Evolutionary conservation across 2,329 filamentous ascomycete species (phyloP).

Genomic region (Capronia epimyces): DNA sequence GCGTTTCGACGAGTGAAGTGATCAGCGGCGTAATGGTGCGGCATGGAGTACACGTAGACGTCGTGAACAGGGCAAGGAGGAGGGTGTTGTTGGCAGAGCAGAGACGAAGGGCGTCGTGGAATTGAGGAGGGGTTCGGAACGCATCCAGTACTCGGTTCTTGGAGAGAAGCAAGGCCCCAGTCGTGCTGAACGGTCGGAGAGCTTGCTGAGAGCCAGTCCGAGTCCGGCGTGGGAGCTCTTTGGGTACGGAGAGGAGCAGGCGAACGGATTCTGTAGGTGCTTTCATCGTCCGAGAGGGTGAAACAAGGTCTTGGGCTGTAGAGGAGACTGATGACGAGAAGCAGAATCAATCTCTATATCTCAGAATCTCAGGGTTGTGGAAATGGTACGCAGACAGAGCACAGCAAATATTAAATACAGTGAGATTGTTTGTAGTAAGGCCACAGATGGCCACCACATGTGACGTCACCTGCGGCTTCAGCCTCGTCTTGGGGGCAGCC

Average conservation of each 20-base stretch:
- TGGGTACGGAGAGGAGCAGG: too few relatives aligned
- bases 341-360: too few relatives aligned
- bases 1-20: slow-evolving; percentile 21
- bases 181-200: slow-evolving; percentile 6
- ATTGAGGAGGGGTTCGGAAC: slow-evolving; percentile 25
- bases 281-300: too few relatives aligned
- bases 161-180: background rate
- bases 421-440: background rate
- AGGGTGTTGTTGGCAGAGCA: slow-evolving; percentile 27
- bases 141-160: slow-evolving; percentile 22
- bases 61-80: slow-evolving; percentile 25
- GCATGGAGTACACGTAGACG: slow-evolving; percentile 26
- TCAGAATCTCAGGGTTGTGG: too few relatives aligned
- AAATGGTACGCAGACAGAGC: too few relatives aligned
- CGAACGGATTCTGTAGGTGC: too few relatives aligned
- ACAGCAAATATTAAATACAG: too few relatives aligned
- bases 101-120: slow-evolving; percentile 26
- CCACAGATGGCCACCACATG: background rate
- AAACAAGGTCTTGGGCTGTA: too few relatives aligned
- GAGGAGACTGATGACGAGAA: too few relatives aligned
- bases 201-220: background rate
- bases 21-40: slow-evolving; percentile 27
- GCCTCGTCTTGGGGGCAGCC: background rate
- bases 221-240: too few relatives aligned
- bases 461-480: background rate